Base-by-base conservation (phyloP, 2,329 filamentous ascomycete species). In the Aspergillus pseudoviridinutans region DNA sequence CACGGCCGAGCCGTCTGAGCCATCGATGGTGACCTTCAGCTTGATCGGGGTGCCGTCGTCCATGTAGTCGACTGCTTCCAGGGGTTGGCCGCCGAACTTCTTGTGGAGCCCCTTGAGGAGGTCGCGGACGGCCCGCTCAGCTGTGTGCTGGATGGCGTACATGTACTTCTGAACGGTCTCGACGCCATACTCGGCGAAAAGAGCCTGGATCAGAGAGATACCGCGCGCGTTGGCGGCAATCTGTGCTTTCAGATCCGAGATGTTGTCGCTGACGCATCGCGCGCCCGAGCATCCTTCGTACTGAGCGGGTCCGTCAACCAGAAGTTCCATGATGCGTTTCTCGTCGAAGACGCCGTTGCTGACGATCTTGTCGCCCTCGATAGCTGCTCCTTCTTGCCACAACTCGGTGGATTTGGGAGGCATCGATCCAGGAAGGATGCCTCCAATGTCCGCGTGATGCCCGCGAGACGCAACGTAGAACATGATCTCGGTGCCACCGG, bases 201-300 rank as follows among this genome's bases (percentile, higher is more conserved):
- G 78, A 0, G 83, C 81, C 51, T 83, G 83, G 63, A 95, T 94
- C 24, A 93, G 79, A 38, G 85, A 87, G 67, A 93, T 93, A 8
- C 91, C 91, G 65, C 92, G 92, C 65, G 91, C 88, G 67, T 96
- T 95, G 12, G 91, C 90, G 0, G 91, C 90, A 12, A 94, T 87
- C 70, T 95, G 91, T 0, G 91, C 91, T 72, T 92, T 92, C 44
- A 96, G 80, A 69, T 95, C 91, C 53, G 91, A 92, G 62, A 95
- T 80, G 69, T 95, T 95, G 72, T 96, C 91, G 9, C 84, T 86
- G 1, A 95, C 79, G 68, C 90, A 91, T 47, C 91, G 80, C 0
- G 91, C 92, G 2, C 90, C 91, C 54, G 84, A 87, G 75, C 90
- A 94, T 1, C 89, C 91, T 0, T 87, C 85, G 63, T 89, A 86